These are phyloP conservation scores for Cadophora sp. DNA, from an alignment of 2,329 filamentous ascomycete genomes.

Conservation along the genomic window DNA sequence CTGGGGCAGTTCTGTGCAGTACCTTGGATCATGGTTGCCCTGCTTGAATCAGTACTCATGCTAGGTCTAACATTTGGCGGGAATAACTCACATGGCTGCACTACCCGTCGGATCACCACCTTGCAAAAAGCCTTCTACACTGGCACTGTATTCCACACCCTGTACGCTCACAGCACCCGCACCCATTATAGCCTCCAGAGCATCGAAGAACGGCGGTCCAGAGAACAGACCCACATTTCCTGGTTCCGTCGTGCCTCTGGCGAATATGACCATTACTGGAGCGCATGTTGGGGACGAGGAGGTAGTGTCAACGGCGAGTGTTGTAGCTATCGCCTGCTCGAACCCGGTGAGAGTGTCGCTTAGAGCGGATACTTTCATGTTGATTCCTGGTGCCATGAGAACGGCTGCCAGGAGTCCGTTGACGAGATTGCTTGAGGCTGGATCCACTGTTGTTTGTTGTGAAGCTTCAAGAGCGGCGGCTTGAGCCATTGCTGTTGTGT, in stretches of 20 bases:
- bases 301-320: slow-evolving; percentile 11
- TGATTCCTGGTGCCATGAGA: slow-evolving; percentile 13
- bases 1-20: slow-evolving; percentile 34
- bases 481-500: slow-evolving; percentile 9
- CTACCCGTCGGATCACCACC: slow-evolving; percentile 54
- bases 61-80: not conserved
- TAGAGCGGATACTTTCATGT: slow-evolving; percentile 14
- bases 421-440: not conserved
- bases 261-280: slow-evolving; percentile 51
- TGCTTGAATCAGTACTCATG: not conserved
- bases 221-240: slow-evolving; percentile 58
- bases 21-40: slow-evolving; percentile 25
- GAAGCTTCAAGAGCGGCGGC: not conserved
- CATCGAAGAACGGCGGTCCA: slow-evolving; percentile 58
- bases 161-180: slow-evolving; percentile 54
- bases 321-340: slow-evolving; percentile 11
- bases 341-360: slow-evolving; percentile 9
- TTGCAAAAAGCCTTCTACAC: slow-evolving; percentile 49
- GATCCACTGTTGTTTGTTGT: not conserved
- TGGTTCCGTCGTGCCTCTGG: slow-evolving; percentile 58
- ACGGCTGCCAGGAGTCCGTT: slow-evolving; percentile 17
- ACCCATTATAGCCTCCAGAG: slow-evolving; percentile 51
- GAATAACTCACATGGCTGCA: slow-evolving; percentile 44
- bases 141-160: slow-evolving; percentile 59
- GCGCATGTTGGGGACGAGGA: slow-evolving; percentile 10